Base-by-base conservation (phyloP, 805 yeast genomes). In the Metschnikowia lochheadii region DNA sequence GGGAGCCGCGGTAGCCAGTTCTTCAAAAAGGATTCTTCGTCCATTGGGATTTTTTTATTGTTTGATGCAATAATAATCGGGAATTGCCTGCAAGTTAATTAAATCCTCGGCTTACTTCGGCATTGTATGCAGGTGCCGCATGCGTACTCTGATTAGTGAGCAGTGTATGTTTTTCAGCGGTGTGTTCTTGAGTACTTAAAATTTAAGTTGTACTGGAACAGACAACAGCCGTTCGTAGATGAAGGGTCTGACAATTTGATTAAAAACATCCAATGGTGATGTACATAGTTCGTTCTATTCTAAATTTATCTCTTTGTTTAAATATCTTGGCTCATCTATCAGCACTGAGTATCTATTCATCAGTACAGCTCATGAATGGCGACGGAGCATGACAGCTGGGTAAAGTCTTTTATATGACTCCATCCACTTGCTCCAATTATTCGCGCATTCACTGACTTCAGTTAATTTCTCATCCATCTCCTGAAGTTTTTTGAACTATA, bases 1-100 rank as follows among this genome's bases (percentile, higher is more conserved):
- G 59, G 61, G 4, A 57, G 50, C 8, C 44, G 37, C 32, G 41
- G 53, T 20, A 56, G 46, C 51, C 54, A 50, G 2, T 20, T 13
- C n/a, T 10, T 35, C 8, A 56, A 49, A 39, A 56, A 56, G 3
- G 6, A 15, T 13, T 40, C 48, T 20, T 41, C 21, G 26, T 51
- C 51, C 51, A 50, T 52, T 14, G 39, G 8, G 36, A 8, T 17
- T 6, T 42, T 5, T 5, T 14, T 20, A 10, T 18, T 8, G 38
- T 18, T 23, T n/a, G 18, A 17, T 20, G 33, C 40, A n/a, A 21
- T 39, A 6, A 13, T 39, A 14, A 8, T n/a, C 7, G 41, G 31
- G 17, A 8, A 5, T 39, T 39, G 18, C 17, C 14, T 14, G n/a
- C 32, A 40, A n/a, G 18, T 3, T 11, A 15, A n/a, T n/a, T 31